phyloP scores from a whole-genome alignment of 768 basidiomycete genomes.

The Mycena filopes region DNA sequence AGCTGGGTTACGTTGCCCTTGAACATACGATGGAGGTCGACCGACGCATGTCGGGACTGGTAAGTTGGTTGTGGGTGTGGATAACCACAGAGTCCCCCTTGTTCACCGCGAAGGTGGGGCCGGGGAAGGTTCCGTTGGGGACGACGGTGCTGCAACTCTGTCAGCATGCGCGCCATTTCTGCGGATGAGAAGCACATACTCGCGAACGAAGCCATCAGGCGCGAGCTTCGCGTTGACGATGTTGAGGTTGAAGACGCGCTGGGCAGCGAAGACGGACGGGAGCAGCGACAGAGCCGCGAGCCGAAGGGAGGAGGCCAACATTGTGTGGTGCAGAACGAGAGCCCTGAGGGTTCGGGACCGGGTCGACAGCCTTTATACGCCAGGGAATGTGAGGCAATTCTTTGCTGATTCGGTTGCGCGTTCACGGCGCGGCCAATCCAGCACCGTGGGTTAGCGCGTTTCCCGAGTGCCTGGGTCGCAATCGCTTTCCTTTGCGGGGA shows the following conservation, averaged over 20 bases:
- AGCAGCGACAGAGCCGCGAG: conserved; percentile 27
- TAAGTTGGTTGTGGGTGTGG: conserved; percentile 41
- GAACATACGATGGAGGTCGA: conserved; percentile 42
- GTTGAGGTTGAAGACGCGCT: conserved; percentile 27
- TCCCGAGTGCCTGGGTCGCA: neutral
- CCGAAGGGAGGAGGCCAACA: conserved; percentile 27
- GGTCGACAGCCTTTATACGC: conserved; percentile 13
- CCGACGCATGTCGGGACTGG: conserved; percentile 41
- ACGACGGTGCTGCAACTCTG: conserved; percentile 36
- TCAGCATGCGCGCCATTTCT: neutral
- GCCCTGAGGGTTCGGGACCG: conserved; percentile 24
- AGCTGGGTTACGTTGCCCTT: neutral
- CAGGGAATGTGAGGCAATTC: conserved; percentile 17
- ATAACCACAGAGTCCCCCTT: conserved; percentile 45
- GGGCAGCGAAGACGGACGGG: conserved; percentile 23
- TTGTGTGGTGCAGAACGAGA: conserved; percentile 17
- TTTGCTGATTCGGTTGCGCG: neutral
- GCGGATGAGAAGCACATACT: conserved; percentile 8
- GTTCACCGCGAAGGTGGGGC: conserved; percentile 36
- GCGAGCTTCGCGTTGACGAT: conserved; percentile 33
- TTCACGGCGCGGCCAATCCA: conserved; percentile 21
- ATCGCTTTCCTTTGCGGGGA: neutral
- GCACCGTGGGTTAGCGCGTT: neutral
- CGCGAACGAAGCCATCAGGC: conserved; percentile 34
- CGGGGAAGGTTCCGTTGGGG: conserved; percentile 43